Evolutionary conservation across 192 early-diverging fungal genomes (phyloP).

Genomic region (Coemansia umbellata): DNA sequence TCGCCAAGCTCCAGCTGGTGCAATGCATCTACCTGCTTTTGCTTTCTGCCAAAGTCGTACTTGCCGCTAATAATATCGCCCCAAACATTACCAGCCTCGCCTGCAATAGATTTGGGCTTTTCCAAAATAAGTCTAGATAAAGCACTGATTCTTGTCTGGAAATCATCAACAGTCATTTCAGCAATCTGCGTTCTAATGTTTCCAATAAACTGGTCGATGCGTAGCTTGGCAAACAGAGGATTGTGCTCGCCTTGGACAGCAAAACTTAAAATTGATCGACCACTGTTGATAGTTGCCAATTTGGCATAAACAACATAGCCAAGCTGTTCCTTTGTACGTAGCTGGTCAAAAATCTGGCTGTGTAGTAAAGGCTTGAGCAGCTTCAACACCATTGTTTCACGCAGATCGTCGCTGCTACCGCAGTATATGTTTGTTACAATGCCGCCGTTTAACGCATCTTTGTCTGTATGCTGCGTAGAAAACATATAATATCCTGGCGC

Average conservation of each 20-base stretch:
- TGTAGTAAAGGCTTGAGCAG: conserved; percentile 69
- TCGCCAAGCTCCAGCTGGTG: conserved; percentile 12
- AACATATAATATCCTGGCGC: conserved; percentile 25
- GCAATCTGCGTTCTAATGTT: conserved; percentile 31
- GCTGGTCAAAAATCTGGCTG: conserved; percentile 81
- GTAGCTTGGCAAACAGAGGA: conserved; percentile 68
- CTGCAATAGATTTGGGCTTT: conserved; percentile 62
- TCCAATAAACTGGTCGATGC: conserved; percentile 74
- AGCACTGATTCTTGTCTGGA: conserved; percentile 56
- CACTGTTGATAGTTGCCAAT: not conserved
- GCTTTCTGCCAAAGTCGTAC: conserved; percentile 69
- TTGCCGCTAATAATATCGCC: conserved; percentile 54
- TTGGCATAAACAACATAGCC: conserved; percentile 50
- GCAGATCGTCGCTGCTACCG: conserved; percentile 58
- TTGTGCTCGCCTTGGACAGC: conserved; percentile 78
- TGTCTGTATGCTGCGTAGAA: conserved; percentile 45
- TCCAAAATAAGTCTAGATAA: conserved; percentile 57
- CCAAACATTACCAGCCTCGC: conserved; percentile 67
- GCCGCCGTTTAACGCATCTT: conserved; percentile 75
- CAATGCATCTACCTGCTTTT: conserved; percentile 3
- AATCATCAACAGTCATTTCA: conserved; percentile 39
- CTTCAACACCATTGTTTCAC: conserved; percentile 53
- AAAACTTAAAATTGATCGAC: conserved; percentile 50
- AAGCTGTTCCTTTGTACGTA: conserved; percentile 85
- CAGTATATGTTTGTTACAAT: conserved; percentile 73